Percentiles rank a stretch among this genome's conserved stretches.
Conservation (phyloP, 345 rosid species). For the Hevea brasiliensis region DNA sequence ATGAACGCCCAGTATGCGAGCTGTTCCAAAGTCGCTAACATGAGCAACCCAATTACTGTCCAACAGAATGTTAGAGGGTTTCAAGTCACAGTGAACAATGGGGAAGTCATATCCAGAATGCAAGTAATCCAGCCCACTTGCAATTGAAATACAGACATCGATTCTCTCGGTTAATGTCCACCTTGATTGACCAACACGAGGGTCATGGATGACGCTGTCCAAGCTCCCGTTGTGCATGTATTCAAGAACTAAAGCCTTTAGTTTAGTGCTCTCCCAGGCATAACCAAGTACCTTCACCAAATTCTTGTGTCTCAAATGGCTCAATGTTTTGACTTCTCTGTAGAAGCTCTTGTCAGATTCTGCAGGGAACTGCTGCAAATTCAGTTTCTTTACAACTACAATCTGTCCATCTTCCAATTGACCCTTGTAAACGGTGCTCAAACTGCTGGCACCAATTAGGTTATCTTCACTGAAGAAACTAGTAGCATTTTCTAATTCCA, state of each 20-base stretch:
- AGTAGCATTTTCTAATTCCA: constrained; percentile 66
- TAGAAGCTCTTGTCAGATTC: constrained; percentile 74
- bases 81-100: constrained; percentile 80
- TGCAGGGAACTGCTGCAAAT: constrained; percentile 61
- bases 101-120: constrained; percentile 76
- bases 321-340: constrained; percentile 69
- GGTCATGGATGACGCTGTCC: constrained; percentile 53
- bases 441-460: constrained; percentile 66
- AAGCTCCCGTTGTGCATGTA: constrained; percentile 82
- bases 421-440: constrained; percentile 87
- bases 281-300: constrained; percentile 75
- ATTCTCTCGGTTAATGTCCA: constrained; percentile 54
- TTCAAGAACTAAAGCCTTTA: constrained; percentile 73
- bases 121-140: constrained; percentile 70
- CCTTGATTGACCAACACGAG: constrained; percentile 31
- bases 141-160: constrained; percentile 51
- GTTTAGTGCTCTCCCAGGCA: constrained; percentile 82
- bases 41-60: constrained; percentile 63
- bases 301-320: constrained; percentile 70
- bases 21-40: constrained; percentile 97
- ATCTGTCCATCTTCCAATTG: constrained; percentile 53
- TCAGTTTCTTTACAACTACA: constrained; percentile 73
- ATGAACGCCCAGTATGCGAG: constrained; percentile 66
- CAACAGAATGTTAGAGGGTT: constrained; percentile 80
- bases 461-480: constrained; percentile 49